Conservation (phyloP, 1,139 yeast genomes). For the Pichia sp. region DNA sequence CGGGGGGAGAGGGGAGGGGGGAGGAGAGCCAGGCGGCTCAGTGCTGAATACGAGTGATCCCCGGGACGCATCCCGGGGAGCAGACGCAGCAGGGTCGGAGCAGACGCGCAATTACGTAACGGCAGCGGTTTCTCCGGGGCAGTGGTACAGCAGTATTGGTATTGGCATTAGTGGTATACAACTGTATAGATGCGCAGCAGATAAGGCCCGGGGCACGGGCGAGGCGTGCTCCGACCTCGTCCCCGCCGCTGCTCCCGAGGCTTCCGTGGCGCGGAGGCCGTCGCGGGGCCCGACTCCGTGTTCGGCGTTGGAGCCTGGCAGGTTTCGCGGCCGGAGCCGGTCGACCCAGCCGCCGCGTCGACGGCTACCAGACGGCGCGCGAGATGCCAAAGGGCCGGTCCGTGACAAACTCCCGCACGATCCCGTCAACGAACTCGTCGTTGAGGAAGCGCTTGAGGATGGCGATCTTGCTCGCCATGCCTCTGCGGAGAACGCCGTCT, state of each 20-base stretch:
- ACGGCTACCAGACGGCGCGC: conserved; percentile 22
- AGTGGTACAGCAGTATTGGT: no score
- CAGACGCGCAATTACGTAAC: no score
- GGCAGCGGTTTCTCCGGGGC: no score
- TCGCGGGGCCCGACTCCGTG: no score
- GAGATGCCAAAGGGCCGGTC: conserved; percentile 48
- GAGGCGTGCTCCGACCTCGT: neutral
- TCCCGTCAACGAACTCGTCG: conserved; percentile 39
- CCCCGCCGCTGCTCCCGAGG: neutral
- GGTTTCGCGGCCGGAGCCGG: neutral
- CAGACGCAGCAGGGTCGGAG: no score
- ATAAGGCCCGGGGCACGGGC: no score
- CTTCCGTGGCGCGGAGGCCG: no score
- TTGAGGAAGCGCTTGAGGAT: conserved; percentile 46
- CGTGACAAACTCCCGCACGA: conserved; percentile 41
- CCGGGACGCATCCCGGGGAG: no score
- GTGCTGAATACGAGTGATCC: no score
- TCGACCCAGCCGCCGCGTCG: neutral
- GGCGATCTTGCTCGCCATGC: conserved; percentile 48
- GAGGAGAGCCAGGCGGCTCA: neutral
- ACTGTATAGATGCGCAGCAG: no score
- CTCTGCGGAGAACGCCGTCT: conserved; percentile 33
- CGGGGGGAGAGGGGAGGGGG: neutral
- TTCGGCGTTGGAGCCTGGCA: no score
- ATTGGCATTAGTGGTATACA: no score